These are phyloP conservation scores for Prinsepia uniflora DNA, from an alignment of 306 rosid species.

Conservation along the genomic window DNA sequence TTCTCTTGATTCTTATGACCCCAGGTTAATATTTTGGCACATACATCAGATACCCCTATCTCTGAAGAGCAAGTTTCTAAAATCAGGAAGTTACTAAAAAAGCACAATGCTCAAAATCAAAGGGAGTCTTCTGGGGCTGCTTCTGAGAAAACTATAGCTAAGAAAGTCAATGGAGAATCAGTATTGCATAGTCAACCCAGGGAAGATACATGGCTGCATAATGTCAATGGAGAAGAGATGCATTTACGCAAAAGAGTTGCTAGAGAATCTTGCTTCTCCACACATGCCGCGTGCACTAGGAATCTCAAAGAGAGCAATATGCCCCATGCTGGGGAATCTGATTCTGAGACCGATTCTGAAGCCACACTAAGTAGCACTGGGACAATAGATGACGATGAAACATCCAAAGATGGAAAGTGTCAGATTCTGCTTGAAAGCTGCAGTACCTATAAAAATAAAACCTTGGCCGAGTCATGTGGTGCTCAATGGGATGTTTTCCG, in stretches of 20 bases:
- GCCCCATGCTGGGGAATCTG: conserved; percentile 36
- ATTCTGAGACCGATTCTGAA: conserved; percentile 32
- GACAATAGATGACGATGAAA: conserved; percentile 24
- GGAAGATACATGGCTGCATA: conserved; percentile 28
- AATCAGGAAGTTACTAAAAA: conserved; percentile 69
- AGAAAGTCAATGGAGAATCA: conserved; percentile 34
- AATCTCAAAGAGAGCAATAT: conserved; percentile 33
- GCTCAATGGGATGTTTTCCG: conserved; percentile 94
- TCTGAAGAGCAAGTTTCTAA: conserved; percentile 68
- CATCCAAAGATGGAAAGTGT: conserved; percentile 26
- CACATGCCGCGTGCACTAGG: conserved; percentile 24
- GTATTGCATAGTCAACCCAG: conserved; percentile 34
- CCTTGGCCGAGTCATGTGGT: conserved; percentile 30
- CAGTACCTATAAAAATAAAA: conserved; percentile 24
- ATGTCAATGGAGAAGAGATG: conserved; percentile 42
- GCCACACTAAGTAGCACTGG: conserved; percentile 23
- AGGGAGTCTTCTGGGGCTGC: conserved; percentile 39
- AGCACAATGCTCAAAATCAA: conserved; percentile 52
- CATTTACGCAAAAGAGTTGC: conserved; percentile 58
- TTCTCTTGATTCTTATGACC: conserved; percentile 24
- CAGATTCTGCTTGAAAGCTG: conserved; percentile 31
- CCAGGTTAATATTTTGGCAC: conserved; percentile 91
- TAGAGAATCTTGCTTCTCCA: conserved; percentile 47
- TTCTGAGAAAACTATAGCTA: conserved; percentile 34
- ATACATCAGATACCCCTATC: conserved; percentile 62